Evolutionary conservation across 768 basidiomycete genomes (phyloP).

Genomic region (Russula ochroleuca): DNA sequence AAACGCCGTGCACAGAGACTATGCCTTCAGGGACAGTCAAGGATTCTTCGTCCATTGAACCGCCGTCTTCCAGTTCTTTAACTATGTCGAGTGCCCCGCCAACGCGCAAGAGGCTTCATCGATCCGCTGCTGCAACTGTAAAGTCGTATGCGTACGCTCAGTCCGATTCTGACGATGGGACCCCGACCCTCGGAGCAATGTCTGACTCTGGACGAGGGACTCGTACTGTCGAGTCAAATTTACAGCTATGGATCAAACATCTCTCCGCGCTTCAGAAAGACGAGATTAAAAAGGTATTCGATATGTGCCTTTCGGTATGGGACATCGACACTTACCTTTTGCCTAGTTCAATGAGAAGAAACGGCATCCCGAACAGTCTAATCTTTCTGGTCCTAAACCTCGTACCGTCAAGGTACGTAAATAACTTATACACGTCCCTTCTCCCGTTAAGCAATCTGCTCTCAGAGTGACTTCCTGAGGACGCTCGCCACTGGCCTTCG

Average conservation of each 20-base stretch:
- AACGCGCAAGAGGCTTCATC: constrained; percentile 50
- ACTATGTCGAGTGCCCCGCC: constrained; percentile 27
- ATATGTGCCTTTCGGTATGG: constrained; percentile 9
- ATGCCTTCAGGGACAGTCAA: constrained; percentile 27
- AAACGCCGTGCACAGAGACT: constrained; percentile 24
- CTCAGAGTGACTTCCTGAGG: constrained; percentile 66
- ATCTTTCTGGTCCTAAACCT: constrained; percentile 44
- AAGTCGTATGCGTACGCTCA: constrained; percentile 64
- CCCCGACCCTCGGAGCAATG: constrained; percentile 36
- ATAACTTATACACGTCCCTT: neutral
- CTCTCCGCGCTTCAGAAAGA: constrained; percentile 54
- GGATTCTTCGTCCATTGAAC: constrained; percentile 3
- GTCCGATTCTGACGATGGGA: constrained; percentile 70
- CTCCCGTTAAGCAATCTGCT: neutral
- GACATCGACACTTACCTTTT: neutral
- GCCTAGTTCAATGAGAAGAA: constrained; percentile 60
- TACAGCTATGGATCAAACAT: constrained; percentile 67
- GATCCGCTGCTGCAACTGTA: constrained; percentile 48
- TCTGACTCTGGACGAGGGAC: constrained; percentile 32
- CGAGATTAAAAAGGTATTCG: constrained; percentile 63
- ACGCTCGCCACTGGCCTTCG: constrained; percentile 55
- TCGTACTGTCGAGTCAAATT: constrained; percentile 41
- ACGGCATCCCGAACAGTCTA: constrained; percentile 47
- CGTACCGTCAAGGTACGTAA: constrained; percentile 53
- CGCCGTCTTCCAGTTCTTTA: constrained; percentile 32